These are phyloP conservation scores for Syzygium syzygioides DNA, from an alignment of 441 rosid genomes.

Conservation along the genomic window DNA sequence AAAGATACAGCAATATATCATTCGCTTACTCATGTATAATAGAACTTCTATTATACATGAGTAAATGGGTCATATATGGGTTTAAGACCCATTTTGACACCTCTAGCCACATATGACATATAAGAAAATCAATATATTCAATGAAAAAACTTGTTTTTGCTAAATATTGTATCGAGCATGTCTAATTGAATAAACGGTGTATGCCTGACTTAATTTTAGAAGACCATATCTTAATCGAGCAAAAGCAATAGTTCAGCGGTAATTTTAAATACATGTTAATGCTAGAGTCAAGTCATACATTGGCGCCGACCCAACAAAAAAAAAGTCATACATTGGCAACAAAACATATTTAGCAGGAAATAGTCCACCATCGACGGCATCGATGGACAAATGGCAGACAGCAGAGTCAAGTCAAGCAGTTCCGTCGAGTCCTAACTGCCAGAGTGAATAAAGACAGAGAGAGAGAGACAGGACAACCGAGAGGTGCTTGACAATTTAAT, in stretches of 20 bases:
- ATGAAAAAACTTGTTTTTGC: not conserved
- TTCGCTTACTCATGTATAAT: not conserved
- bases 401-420: too few species aligned
- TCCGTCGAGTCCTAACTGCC: too few species aligned
- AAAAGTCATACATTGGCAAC: too few species aligned
- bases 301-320: too few species aligned
- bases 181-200: not conserved
- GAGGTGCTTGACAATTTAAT: not conserved
- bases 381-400: not conserved
- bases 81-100: too few species aligned
- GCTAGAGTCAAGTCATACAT: too few species aligned
- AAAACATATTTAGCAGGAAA: too few species aligned
- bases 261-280: not conserved
- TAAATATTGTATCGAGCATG: not conserved
- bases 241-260: not conserved
- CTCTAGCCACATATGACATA: not conserved
- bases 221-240: not conserved
- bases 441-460: not conserved
- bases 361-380: not conserved
- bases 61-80: too few species aligned
- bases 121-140: not conserved
- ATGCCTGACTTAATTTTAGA: not conserved
- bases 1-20: too few species aligned
- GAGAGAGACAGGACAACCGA: not conserved
- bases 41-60: too few species aligned